Base-by-base conservation (phyloP, 2,329 filamentous ascomycete species). In the Rutstroemia sp. region DNA sequence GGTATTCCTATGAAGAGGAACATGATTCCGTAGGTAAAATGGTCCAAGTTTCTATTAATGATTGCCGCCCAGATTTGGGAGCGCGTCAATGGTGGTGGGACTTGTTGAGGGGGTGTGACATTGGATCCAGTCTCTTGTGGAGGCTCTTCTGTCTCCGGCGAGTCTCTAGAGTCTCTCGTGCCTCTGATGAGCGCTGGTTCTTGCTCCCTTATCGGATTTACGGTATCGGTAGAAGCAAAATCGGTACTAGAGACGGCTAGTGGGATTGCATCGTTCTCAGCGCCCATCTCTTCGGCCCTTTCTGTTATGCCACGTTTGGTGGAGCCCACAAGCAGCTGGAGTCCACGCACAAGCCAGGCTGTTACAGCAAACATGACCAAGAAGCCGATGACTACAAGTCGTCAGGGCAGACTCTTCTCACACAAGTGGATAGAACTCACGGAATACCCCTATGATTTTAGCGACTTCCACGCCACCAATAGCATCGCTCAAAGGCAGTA, bases 371-470 rank as follows among this genome's bases (percentile, higher is more conserved):
- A 74, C 70, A 80, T 77, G 44, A 75, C 68, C 12, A 78, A 62
- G 67, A 81, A 84, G 14, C 80, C 81, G 45, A 82, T 65, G 4
- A 81, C 80, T 82, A 51, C 8, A 21, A 9, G n/a, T 10, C 4
- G 38, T 57, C 25, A 57, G 54, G 6, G 4, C 16, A 54, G 19
- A 3, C 17, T 34, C 12, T 30, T 25, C 21, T 9, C 8, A 27
- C n/a, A n/a, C 30, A 7, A 53, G 14, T n/a, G 42, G 14, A 2
- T 2, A 4, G 4, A 6, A 67, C 77, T 64, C 62, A 82, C 80
- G 63, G 63, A 83, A 84, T 1, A 84, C 77, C 23, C 72, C 78
- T 58, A 83, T 80, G 42, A 84, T 81, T 64, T 82, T 82, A 40
- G 74, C 73, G 12, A 83, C 78, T 63, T 84, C 81, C 0, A 73